Evolutionary conservation across 768 basidiomycete species (phyloP).

Genomic region (Leccinum aurantiacum): DNA sequence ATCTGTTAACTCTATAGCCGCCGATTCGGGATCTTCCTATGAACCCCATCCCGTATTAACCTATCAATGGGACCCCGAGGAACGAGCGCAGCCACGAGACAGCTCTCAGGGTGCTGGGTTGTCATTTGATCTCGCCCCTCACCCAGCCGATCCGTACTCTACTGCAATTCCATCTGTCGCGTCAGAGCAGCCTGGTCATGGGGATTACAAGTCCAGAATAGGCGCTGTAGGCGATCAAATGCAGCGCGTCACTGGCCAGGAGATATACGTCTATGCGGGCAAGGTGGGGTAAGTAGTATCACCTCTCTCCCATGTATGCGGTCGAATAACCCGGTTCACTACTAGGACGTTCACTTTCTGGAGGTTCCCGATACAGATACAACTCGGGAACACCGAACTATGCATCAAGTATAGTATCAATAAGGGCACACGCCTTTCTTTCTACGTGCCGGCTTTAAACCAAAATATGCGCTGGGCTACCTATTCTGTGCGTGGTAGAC

Average conservation of each 20-base stretch:
- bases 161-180: conserved; percentile 36
- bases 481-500: conserved; percentile 61
- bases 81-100: conserved; percentile 17
- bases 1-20: conserved; percentile 44
- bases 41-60: conserved; percentile 69
- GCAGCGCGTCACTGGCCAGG: conserved; percentile 56
- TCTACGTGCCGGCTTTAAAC: conserved; percentile 75
- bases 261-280: conserved; percentile 69
- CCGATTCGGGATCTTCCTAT: conserved; percentile 77
- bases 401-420: conserved; percentile 81
- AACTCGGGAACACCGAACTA: conserved; percentile 70
- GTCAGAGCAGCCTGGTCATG: conserved; percentile 9
- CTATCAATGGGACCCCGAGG: conserved; percentile 73
- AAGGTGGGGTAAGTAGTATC: conserved; percentile 49
- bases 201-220: conserved; percentile 21
- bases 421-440: conserved; percentile 69
- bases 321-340: background rate
- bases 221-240: conserved; percentile 32
- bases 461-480: conserved; percentile 93
- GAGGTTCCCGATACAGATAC: conserved; percentile 86
- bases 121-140: conserved; percentile 59
- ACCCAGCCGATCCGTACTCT: conserved; percentile 73
- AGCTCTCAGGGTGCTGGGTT: conserved; percentile 28
- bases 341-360: conserved; percentile 88
- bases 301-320: background rate